These are phyloP conservation scores for Omphalotus guepiniiformis DNA, from an alignment of 768 basidiomycete species.

Conservation along the genomic window DNA sequence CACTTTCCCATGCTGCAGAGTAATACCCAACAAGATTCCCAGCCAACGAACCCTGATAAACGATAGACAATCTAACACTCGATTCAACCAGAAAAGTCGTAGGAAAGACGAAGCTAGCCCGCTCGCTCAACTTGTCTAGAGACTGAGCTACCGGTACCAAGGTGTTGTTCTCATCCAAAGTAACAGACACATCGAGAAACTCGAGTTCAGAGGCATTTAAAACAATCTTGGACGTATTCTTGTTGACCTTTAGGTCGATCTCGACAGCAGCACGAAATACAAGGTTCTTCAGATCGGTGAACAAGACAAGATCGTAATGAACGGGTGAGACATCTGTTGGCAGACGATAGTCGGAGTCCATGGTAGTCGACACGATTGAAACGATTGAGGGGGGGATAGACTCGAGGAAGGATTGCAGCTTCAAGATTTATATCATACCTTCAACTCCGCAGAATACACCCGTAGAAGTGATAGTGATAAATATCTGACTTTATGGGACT, in stretches of 20 bases:
- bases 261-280: constrained; percentile 75
- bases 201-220: constrained; percentile 64
- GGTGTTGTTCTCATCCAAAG: background rate
- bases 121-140: background rate
- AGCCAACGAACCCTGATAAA: constrained; percentile 65
- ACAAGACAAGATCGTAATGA: constrained; percentile 77
- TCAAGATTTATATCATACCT: too few relatives aligned
- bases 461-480: too few relatives aligned
- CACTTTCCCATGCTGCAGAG: constrained; percentile 54
- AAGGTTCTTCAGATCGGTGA: constrained; percentile 76
- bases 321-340: constrained; percentile 62
- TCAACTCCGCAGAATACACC: too few relatives aligned
- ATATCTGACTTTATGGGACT: too few relatives aligned
- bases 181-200: constrained; percentile 47
- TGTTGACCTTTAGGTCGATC: constrained; percentile 64
- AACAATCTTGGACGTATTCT: constrained; percentile 55
- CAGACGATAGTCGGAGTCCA: constrained; percentile 42
- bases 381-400: too few relatives aligned
- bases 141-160: background rate
- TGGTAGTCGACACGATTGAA: too few relatives aligned
- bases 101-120: background rate
- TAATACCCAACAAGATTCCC: constrained; percentile 83
- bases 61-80: constrained; percentile 64
- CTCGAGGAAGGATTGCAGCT: too few relatives aligned
- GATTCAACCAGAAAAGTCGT: constrained; percentile 67